Evolutionary conservation across 2,329 filamentous ascomycete species (phyloP), one percentile per base, ranked within the genome.

Genomic region (Fusarium nanum): DNA sequence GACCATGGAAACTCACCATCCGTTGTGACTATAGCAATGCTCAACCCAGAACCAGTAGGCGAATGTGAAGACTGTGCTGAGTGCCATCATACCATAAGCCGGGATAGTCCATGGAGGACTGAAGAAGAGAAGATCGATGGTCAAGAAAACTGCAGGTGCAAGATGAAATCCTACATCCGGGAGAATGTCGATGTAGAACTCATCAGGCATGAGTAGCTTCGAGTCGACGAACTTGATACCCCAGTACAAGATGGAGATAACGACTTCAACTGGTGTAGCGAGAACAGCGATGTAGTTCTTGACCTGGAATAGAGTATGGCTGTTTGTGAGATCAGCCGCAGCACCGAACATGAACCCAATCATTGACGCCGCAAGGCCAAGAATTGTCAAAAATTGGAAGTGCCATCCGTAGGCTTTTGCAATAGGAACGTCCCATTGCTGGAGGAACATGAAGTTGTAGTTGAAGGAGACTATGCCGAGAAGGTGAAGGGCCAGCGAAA

Each of bases 1-100:
- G 5, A 9, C 34, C 6, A 6, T 12, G 25, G 30, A 23, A 52
- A 80, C 86, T 77, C 76, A 89, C 88, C 84, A 87, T 75, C 90
- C 88, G 73, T 93, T 93, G 63, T 86, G 82, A 46, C 83, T 83
- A 73, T 87, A 92, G 81, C 91, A 93, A 25, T 88, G 84, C 79
- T 94, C 91, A 25, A 93, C 87, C 92, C 92, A 94, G 68, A 86
- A 86, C 91, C 91, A 94, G 78, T 94, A 94, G 5, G 81, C 77
- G 66, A 92, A 88, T 0, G 90, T 91, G 45, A 93, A 79, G 3
- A 71, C 76, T 14, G 85, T 85, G 68, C 88, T 89, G 27, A 92
- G 75, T 2, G 81, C 80, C 74, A 92, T 83, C 7, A 89, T 87
- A 2, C 85, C 83, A n/a, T 89, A 82, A 10, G 84, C 84, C 12